Evolutionary conservation across 2,329 filamentous ascomycete species (phyloP), one percentile per base, ranked within the genome.

Genomic region (Seiridium unicorne): DNA sequence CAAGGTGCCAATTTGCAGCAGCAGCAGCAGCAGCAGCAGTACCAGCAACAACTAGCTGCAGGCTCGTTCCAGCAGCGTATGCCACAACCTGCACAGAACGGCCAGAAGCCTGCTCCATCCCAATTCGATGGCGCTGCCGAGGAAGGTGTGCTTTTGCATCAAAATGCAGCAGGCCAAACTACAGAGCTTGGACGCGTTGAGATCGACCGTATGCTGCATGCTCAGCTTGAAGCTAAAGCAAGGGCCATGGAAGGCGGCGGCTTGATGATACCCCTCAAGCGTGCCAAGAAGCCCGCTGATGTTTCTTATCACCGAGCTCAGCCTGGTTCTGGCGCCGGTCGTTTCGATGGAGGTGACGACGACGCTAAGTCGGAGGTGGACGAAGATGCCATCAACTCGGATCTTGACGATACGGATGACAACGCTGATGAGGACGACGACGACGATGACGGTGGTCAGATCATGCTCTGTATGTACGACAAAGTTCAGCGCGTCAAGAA

Each of bases 401-500:
- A 99, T 69, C 87, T 99, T 3, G 95, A 99, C 72, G 95, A 99
- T 71, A 88, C 93, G 0, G 93, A 98, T 63, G 95, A 98, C 62
- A 88, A 92, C 9, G 77, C 87, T 18, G 89, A 91, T 36, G 92
- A 95, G 32, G 91, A 94, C 32, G 92, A 95, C 40, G 93, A 95
- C 55, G 91, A 93, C 11, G 92, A 96, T 62, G 93, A 96, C 48
- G 86, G 88, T 42, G 89, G 89, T 1, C 91, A 96, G 68, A 93
- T 96, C 72, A 98, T 99, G 91, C 88, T 99, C 46, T 99, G 95
- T 81, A 97, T 96, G 73, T 99, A 99, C 74, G 95, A 99, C 81
- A 99, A 99, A 81, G 95, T 99, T 8, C 94, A 98, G 78, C 86
- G 95, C 53, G 95, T 98, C 70, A 99, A 99, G 88, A 99, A 98